Percentiles rank a stretch among this genome's conserved stretches.
phyloP scores from a whole-genome alignment of 208 protist genomes.

The Lotmaria passim region DNA sequence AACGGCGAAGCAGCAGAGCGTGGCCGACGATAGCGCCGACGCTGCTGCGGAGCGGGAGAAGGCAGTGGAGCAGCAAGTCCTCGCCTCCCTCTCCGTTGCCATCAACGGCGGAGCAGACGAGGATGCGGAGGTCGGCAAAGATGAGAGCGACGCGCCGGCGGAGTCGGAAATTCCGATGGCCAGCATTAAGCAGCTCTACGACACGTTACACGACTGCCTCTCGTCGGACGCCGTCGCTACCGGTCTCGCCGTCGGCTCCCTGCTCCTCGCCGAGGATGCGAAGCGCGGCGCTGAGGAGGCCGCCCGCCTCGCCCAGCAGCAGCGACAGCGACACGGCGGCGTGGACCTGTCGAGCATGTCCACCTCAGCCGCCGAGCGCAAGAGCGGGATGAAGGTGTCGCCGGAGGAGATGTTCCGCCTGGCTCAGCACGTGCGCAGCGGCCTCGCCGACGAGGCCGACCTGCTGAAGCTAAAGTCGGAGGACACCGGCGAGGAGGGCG shows the following conservation, averaged over 20 bases:
- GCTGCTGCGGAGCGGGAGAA: conserved; percentile 17
- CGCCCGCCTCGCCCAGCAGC: conserved; percentile 42
- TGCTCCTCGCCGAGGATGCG: conserved; percentile 63
- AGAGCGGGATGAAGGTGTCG: conserved; percentile 78
- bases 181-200: conserved; percentile 66
- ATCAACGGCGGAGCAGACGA: conserved; percentile 28
- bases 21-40: conserved; percentile 8
- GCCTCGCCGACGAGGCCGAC: conserved; percentile 82
- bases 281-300: conserved; percentile 56
- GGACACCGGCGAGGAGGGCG: conserved; percentile 62
- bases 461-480: conserved; percentile 72
- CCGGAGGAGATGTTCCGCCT: conserved; percentile 90
- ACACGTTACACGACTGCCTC: conserved; percentile 56
- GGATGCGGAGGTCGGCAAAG: conserved; percentile 5
- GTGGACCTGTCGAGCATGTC: conserved; percentile 39
- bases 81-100: conserved; percentile 24
- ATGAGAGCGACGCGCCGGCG: conserved; percentile 29
- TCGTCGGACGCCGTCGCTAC: conserved; percentile 37
- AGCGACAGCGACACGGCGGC: conserved; percentile 38
- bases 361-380: conserved; percentile 54
- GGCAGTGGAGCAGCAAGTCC: conserved; percentile 30
- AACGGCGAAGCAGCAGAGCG: conserved; percentile 9
- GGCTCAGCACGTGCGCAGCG: conserved; percentile 81
- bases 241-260: conserved; percentile 64
- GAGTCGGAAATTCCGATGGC: conserved; percentile 49